Conservation (phyloP, 805 yeast species). For the Cyberlindnera lachancei region DNA sequence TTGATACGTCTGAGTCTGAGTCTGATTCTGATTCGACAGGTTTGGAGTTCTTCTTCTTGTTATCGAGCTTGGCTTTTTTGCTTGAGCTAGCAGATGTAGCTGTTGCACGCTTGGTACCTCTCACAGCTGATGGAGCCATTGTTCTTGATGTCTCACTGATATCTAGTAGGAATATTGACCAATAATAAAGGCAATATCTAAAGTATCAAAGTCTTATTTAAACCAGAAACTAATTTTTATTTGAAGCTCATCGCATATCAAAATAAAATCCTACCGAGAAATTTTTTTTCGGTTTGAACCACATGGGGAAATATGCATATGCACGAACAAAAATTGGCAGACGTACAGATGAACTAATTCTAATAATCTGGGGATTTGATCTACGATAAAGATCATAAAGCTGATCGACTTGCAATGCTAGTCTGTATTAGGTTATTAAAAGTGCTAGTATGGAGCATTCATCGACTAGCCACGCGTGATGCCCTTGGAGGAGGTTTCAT, state of each 20-base stretch:
- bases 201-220: no score
- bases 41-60: slow-evolving; percentile 14
- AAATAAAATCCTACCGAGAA: slow-evolving; percentile 1
- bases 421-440: no score
- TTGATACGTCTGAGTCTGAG: slow-evolving; percentile 13
- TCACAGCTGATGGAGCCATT: slow-evolving; percentile 14
- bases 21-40: slow-evolving; percentile 25
- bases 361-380: no score
- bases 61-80: slow-evolving; percentile 10
- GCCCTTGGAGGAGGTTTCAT: slow-evolving; percentile 26
- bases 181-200: no score
- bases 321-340: neutral
- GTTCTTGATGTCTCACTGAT: neutral
- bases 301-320: neutral
- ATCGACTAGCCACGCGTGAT: no score
- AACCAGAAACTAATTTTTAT: no score
- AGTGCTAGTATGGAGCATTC: neutral
- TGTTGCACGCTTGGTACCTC: slow-evolving; percentile 19
- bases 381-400: no score
- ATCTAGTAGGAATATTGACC: no score
- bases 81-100: slow-evolving; percentile 4
- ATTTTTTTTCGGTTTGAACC: slow-evolving; percentile 1
- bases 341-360: no score
- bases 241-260: slow-evolving; percentile 1
- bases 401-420: no score